Evolutionary conservation across 176 grass and related monocot genomes (phyloP).

Genomic region (Avena eriantha): DNA sequence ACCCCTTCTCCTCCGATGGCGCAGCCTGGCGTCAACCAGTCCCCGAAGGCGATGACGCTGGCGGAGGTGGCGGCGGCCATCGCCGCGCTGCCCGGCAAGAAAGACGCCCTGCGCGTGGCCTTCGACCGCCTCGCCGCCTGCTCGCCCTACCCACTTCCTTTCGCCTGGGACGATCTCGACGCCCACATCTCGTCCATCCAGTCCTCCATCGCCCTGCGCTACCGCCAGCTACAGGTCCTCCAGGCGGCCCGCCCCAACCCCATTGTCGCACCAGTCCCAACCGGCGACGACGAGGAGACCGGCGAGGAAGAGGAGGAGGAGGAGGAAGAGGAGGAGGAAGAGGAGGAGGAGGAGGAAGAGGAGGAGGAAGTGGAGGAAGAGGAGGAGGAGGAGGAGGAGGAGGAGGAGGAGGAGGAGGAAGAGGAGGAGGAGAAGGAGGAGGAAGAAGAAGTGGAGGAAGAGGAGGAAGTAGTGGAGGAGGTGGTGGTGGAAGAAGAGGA

Average conservation of each 20-base stretch:
- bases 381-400: neutral
- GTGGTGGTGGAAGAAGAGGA: neutral
- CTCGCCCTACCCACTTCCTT: slow-evolving; percentile 47
- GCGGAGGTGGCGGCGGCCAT: slow-evolving; percentile 45
- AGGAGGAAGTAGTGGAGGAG: neutral
- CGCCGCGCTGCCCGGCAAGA: slow-evolving; percentile 46
- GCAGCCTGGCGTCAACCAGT: neutral
- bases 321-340: neutral
- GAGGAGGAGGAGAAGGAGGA: neutral
- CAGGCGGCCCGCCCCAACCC: slow-evolving; percentile 14
- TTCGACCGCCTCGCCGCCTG: slow-evolving; percentile 51
- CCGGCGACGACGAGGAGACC: neutral
- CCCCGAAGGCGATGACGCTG: slow-evolving; percentile 26
- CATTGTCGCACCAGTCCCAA: neutral
- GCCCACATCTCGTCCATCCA: slow-evolving; percentile 55
- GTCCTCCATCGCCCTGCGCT: slow-evolving; percentile 33
- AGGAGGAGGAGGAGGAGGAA: neutral
- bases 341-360: neutral
- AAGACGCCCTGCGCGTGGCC: slow-evolving; percentile 51
- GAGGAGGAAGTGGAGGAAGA: neutral
- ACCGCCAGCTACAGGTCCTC: slow-evolving; percentile 42
- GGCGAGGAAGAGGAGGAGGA: neutral
- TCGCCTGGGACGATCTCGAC: slow-evolving; percentile 59
- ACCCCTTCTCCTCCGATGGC: neutral
- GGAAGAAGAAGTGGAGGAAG: neutral